Evolutionary conservation across 2,329 filamentous ascomycete species (phyloP).

Genomic region (Cladosporium sp.): DNA sequence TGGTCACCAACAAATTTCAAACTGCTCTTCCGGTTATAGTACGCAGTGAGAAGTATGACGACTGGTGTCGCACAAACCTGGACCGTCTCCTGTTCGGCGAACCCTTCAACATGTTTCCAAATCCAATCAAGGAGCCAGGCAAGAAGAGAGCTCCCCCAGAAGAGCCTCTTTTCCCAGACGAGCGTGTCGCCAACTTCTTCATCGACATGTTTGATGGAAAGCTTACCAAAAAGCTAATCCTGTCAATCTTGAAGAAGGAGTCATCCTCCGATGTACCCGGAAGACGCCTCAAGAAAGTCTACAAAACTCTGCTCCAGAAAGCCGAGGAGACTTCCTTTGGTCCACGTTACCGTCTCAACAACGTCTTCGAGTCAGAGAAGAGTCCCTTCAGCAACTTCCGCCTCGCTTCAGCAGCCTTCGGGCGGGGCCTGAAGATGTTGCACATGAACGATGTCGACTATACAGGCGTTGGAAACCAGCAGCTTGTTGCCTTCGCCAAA

Average conservation of each 20-base stretch:
- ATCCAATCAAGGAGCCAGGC: neutral
- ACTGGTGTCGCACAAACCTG: neutral
- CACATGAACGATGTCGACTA: neutral
- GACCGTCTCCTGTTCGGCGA: neutral
- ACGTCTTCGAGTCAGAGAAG: neutral
- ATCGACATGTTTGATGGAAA: neutral
- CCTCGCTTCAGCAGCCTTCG: neutral
- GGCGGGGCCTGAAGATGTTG: neutral
- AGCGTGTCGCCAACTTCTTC: neutral
- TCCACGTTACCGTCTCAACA: neutral
- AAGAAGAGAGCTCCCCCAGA: neutral
- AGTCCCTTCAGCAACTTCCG: conserved; percentile 7
- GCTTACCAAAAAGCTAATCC: neutral
- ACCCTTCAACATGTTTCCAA: neutral
- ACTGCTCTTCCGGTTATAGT: neutral
- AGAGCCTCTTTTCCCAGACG: neutral
- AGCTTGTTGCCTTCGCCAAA: neutral
- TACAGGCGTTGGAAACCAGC: neutral
- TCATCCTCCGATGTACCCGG: neutral
- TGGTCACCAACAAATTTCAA: neutral
- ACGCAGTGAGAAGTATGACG: neutral
- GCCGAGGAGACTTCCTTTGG: neutral
- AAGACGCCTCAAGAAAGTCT: neutral
- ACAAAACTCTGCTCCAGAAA: neutral
- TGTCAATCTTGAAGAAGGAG: neutral